Evolutionary conservation across 192 early-diverging fungal genomes (phyloP), one percentile per base, ranked within the genome.

Genomic region (Chytriomyces sp.): DNA sequence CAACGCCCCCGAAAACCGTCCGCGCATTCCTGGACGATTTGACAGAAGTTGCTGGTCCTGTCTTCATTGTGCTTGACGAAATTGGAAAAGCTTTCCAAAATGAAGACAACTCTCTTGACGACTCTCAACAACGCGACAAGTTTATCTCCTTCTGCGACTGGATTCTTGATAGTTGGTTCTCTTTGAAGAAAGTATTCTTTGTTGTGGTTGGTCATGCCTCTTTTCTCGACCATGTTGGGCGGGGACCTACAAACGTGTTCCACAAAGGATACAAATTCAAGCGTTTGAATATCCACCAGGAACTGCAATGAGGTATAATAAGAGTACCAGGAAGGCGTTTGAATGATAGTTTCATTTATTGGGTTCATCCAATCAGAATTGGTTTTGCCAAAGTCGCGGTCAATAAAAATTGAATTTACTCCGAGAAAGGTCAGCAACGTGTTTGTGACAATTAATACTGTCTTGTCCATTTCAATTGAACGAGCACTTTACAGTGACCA

Each of bases 61-160:
- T 77, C 7, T 77, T 77, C 50, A 70, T 77, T 77, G 66, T 65
- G 35, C 75, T 77, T 1, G 65, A 77, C 50, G 75, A 67, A 77
- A 77, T 77, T 49, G 75, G 75, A 8, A 11, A 11, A 6, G 75
- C 75, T 9, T 77, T 77, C 43, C 9, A 64, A 0, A 26, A 20
- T 11, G 16, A 13, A 13, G 13, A 24, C 28, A 4, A 13, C 18
- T 9, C 9, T 45, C 28, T 2, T 35, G 28, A 35, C 2, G 65
- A 45, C 50, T 70, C 50, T 65, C 50, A 67, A 62, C 67, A 77
- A 44, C 75, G 75, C 9, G 64, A 77, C 7, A 0, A 47, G 64
- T 77, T 77, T 35, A 24, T 77, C 28, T 47, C 7, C 16, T 77
- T 77, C 50, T 72, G 75, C 44, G 50, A 49, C 11, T 1, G 5